phyloP scores from a whole-genome alignment of 1,284 basidiomycete genomes.

The Puccinia novopanici region DNA sequence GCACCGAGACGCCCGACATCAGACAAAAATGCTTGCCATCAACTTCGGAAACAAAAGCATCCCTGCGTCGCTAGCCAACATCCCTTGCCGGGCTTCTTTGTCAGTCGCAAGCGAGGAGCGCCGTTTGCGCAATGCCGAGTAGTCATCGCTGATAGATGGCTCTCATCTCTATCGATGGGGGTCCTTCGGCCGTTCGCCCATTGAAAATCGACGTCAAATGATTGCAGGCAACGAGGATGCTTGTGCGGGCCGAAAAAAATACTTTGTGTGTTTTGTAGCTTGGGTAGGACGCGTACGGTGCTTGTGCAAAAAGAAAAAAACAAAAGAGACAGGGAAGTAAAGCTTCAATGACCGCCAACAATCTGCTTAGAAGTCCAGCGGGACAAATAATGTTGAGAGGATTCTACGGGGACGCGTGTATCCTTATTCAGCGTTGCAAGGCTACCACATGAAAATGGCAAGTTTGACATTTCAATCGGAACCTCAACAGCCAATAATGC shows the following conservation, averaged over 20 bases:
- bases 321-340: too few relatives aligned
- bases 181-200: neutral
- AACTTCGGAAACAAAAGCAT: conserved; percentile 30
- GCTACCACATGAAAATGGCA: conserved; percentile 18
- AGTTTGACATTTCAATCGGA: too few relatives aligned
- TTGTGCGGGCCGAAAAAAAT: too few relatives aligned
- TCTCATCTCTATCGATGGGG: conserved; percentile 2
- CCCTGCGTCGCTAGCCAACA: conserved; percentile 15
- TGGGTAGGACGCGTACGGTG: neutral
- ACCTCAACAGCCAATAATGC: too few relatives aligned
- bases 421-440: neutral
- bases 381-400: neutral
- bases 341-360: neutral
- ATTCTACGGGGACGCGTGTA: neutral
- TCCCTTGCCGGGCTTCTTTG: conserved; percentile 20
- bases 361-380: neutral
- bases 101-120: conserved; percentile 24
- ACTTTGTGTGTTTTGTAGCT: neutral
- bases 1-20: neutral
- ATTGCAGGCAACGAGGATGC: neutral
- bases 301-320: neutral
- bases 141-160: neutral
- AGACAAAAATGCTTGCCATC: conserved; percentile 11
- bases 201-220: too few relatives aligned
- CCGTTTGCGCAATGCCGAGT: neutral